phyloP scores from a whole-genome alignment of 1,284 basidiomycete genomes.

The Papiliotrema flavescens region DNA sequence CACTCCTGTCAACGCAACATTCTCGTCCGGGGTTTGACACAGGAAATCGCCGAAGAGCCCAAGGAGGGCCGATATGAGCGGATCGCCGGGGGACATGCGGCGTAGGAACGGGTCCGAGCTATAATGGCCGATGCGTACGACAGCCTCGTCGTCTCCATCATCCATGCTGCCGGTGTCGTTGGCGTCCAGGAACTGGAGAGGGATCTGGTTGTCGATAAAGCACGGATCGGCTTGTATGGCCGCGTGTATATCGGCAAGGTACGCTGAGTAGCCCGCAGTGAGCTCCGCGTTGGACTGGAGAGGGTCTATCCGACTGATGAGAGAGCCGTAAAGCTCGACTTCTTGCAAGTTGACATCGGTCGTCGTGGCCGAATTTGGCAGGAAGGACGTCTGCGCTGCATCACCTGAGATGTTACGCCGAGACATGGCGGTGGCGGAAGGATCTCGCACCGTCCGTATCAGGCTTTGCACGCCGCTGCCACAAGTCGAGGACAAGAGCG shows the following conservation, averaged over 20 bases:
- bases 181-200: slow-evolving; percentile 18
- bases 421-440: slow-evolving; percentile 52
- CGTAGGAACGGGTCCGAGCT: slow-evolving; percentile 49
- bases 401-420: slow-evolving; percentile 41
- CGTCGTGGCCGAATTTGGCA: slow-evolving; percentile 17
- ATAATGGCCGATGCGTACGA: slow-evolving; percentile 14
- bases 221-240: slow-evolving; percentile 30
- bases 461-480: slow-evolving; percentile 63
- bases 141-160: slow-evolving; percentile 24
- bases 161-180: too few relatives aligned
- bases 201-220: slow-evolving; percentile 18
- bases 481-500: slow-evolving; percentile 68
- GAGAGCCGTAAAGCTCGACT: slow-evolving; percentile 66
- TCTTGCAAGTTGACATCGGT: slow-evolving; percentile 34
- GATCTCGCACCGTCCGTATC: slow-evolving; percentile 64
- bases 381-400: slow-evolving; percentile 54
- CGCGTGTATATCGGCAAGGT: slow-evolving; percentile 35
- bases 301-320: slow-evolving; percentile 73
- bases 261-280: slow-evolving; percentile 71
- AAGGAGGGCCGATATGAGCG: slow-evolving; percentile 67
- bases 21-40: slow-evolving; percentile 76
- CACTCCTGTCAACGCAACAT: slow-evolving; percentile 81
- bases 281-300: slow-evolving; percentile 62
- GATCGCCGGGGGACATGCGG: slow-evolving; percentile 71
- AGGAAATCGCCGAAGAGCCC: slow-evolving; percentile 74